Evolutionary conservation across 148 eudicot genomes (phyloP).

Genomic region (Chenopodium album): DNA sequence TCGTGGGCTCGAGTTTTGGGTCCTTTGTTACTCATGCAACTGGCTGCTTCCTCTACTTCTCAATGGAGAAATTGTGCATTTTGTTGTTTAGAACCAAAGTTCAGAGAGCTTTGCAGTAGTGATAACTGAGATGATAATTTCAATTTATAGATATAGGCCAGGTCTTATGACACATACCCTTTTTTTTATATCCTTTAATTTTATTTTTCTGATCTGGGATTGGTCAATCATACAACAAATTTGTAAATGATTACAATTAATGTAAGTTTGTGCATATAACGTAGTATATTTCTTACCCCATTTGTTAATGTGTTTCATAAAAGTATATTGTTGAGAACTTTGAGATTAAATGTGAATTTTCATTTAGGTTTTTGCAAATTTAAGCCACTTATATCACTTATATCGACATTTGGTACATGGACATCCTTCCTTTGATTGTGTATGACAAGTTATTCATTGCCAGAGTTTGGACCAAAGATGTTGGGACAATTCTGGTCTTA

Average conservation of each 20-base stretch:
- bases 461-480: too few relatives aligned
- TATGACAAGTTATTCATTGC: too few relatives aligned
- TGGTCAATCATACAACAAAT: background rate
- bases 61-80: conserved; percentile 72
- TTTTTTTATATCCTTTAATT: background rate
- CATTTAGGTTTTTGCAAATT: background rate
- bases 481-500: too few relatives aligned
- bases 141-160: background rate
- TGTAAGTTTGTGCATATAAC: conserved; percentile 11
- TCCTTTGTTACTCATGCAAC: conserved; percentile 89
- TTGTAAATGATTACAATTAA: conserved; percentile 21
- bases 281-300: background rate
- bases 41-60: conserved; percentile 79
- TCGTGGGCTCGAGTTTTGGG: conserved; percentile 89
- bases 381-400: background rate
- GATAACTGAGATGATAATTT: background rate
- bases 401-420: too few relatives aligned
- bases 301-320: too few relatives aligned
- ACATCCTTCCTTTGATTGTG: too few relatives aligned
- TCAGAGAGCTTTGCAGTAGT: conserved; percentile 41
- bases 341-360: background rate
- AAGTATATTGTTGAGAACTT: too few relatives aligned
- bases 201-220: background rate
- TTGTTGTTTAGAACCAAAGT: conserved; percentile 80
- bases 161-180: conserved; percentile 4